Evolutionary conservation across 2,329 filamentous ascomycete genomes (phyloP), one percentile per base, ranked within the genome.

Genomic region (Epichloe amarillans): DNA sequence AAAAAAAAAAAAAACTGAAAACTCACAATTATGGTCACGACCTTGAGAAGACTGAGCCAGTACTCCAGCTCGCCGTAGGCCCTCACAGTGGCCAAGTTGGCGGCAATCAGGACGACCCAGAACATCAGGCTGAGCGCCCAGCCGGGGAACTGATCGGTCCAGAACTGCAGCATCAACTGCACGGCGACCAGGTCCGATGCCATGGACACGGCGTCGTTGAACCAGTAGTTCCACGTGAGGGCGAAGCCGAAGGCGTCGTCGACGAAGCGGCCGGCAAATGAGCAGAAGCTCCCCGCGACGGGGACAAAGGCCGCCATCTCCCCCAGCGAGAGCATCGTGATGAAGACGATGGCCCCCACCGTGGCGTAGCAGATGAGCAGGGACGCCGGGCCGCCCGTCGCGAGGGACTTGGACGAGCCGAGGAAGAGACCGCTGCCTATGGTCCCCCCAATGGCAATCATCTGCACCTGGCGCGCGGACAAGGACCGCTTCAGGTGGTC

Each of bases 61-160:
- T 79, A 79, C 56, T 79, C 75, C 14, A 77, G 65, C 65, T 68
- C 66, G 37, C 66, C 66, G 15, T 68, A 68, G 0, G 64, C 62
- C 17, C 56, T 54, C 19, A 68, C 65, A 1, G 61, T 63, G 35
- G 62, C 59, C n/a, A 67, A 55, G 46, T 68, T 68, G 48, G 61
- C 60, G 0, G 60, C 65, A 8, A 83, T 72, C 37, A 82, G 62
- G 2, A 80, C 62, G 5, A 74, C 67, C 68, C 79, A 75, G 56
- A 83, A 80, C 35, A 83, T 80, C 49, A 83, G 59, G 56, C 77
- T 80, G 43, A 83, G 66, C 0, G 74, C 81, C 72, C 79, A 83
- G 2, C 79, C 79, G 0, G 81, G 80, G 48, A 84, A 79, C 53
- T 74, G 72, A 43, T 77, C 72, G n/a, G 37, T 76, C 80, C 80